Base-by-base conservation (phyloP, 108 stramenopile genomes). In the Mediolabrus comicus region DNA sequence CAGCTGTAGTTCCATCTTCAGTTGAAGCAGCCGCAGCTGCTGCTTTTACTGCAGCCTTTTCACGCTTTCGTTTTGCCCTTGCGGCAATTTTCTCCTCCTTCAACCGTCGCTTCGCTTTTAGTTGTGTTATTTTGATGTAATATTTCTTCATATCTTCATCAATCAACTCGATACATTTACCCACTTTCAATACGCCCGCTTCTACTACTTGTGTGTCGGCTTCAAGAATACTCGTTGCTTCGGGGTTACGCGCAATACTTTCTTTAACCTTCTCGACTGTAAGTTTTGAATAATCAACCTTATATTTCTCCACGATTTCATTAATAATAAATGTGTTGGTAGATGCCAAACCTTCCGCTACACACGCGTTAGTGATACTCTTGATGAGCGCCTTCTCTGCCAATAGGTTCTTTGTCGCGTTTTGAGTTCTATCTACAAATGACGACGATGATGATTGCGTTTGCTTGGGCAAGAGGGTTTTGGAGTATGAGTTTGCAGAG, bases 111-210 rank as follows among this genome's bases (percentile, higher is more conserved):
- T 17, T 19, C 17, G 27, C 52, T 26, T 54, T 66, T 10, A 66
- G 65, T 24, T 58, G 59, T 1, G 35, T 34, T 28, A 70, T 38
- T 16, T 70, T 60, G 0, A 49, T 59, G n/a, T 52, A 51, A 35
- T 70, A 70, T 12, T 51, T 24, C 11, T 60, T 52, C 69, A 70
- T 70, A 22, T 70, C 59, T 1, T 58, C 43, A 9, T 70, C 69
- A 16, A 70, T 29, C 8, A 34, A 30, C 31, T 58, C n/a, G 16
- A 61, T 52, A 33, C 29, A 49, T 22, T 43, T 43, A 1, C 17
- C 69, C 2, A 60, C 27, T 60, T 49, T 70, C 8, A 9, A 16
- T 12, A 3, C 1, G 19, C 24, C 26, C 36, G 11, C 31, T 30
- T 32, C 10, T 5, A 13, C 19, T 35, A 9, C 17, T 43, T n/a